Evolutionary conservation across 306 rosid species (phyloP).

Genomic region (Lupinus albus): DNA sequence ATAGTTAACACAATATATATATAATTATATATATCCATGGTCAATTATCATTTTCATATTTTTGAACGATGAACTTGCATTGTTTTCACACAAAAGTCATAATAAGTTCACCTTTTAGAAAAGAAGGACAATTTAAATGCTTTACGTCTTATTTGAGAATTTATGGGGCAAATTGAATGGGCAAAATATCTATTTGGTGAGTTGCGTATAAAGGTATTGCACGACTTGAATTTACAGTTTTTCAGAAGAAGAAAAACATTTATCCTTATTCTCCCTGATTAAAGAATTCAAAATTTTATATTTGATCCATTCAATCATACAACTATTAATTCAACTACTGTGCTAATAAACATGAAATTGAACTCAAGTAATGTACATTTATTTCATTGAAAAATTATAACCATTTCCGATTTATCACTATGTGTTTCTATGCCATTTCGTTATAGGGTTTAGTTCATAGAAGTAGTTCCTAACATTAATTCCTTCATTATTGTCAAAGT

Average conservation of each 20-base stretch:
- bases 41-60: conserved; percentile 42
- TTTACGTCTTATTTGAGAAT: conserved; percentile 46
- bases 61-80: conserved; percentile 24
- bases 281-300: not conserved
- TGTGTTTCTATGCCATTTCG: not conserved
- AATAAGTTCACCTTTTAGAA: conserved; percentile 37
- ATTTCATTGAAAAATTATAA: not conserved
- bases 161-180: conserved; percentile 9
- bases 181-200: conserved; percentile 25
- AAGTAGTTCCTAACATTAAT: not conserved
- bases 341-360: too few relatives aligned
- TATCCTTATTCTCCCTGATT: not conserved
- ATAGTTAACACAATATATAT: too few relatives aligned
- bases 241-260: not conserved
- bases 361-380: not conserved
- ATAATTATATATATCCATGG: conserved; percentile 33
- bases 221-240: not conserved
- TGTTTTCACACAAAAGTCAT: conserved; percentile 40
- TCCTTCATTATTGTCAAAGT: not conserved
- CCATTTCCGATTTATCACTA: not conserved
- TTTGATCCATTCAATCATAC: not conserved
- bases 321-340: not conserved
- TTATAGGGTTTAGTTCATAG: not conserved
- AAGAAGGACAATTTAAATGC: conserved; percentile 41
- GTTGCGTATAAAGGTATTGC: conserved; percentile 17